A percentile compares a stretch with the other conserved stretches of the same genome.
These are phyloP conservation scores for Cladobotryum mycophilum DNA, from an alignment of 2,329 filamentous ascomycete genomes.

Conservation along the genomic window DNA sequence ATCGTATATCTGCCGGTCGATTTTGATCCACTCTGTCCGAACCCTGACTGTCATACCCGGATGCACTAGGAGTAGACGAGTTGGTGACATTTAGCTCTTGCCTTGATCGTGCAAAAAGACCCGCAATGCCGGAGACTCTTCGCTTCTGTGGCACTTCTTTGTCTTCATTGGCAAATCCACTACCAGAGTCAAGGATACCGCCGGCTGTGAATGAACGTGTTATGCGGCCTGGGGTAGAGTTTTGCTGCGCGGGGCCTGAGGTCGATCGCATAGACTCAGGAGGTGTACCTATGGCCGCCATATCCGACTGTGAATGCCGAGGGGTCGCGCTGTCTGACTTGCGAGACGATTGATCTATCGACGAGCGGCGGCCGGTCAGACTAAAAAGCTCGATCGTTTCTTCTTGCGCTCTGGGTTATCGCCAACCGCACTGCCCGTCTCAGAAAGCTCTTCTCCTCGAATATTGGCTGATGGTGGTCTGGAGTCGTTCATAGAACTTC, in stretches of 20 bases:
- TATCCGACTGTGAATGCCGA: constrained; percentile 13
- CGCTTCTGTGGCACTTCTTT: constrained; percentile 30
- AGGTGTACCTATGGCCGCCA: constrained; percentile 16
- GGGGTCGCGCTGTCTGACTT: background rate
- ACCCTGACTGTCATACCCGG: too few relatives aligned
- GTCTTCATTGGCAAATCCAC: constrained; percentile 1
- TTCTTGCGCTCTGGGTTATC: constrained; percentile 30
- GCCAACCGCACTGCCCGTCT: constrained; percentile 34
- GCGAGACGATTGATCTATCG: constrained; percentile 15
- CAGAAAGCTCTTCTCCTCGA: constrained; percentile 35
- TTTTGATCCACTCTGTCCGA: too few relatives aligned
- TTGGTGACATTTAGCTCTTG: constrained; percentile 1
- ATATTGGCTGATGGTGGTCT: constrained; percentile 15
- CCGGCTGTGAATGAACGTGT: constrained; percentile 19
- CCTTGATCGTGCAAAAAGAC: constrained; percentile 21
- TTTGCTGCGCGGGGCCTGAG: constrained; percentile 23
- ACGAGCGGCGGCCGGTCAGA: constrained; percentile 20
- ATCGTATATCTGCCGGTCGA: constrained; percentile 2
- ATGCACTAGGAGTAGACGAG: too few relatives aligned
- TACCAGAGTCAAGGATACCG: constrained; percentile 16
- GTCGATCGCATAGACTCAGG: constrained; percentile 31
- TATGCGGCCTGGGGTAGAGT: constrained; percentile 13
- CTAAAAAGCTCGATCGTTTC: constrained; percentile 35
- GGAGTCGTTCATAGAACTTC: constrained; percentile 20
- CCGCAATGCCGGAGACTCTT: constrained; percentile 36